phyloP scores from a whole-genome alignment of 2,329 filamentous ascomycete species.

The Fusarium circinatum region DNA sequence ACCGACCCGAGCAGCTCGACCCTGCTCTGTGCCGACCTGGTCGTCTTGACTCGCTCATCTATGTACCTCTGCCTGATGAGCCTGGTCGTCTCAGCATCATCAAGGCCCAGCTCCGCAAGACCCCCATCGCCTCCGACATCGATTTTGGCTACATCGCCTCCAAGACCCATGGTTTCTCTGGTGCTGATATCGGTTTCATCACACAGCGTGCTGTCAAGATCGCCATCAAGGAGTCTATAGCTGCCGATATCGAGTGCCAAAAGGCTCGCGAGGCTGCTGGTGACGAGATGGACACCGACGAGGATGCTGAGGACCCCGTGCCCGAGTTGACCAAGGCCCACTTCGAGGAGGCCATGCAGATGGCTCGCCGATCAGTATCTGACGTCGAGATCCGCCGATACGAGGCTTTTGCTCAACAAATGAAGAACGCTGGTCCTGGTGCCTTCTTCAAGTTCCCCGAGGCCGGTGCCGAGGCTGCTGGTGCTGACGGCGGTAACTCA shows the following conservation, averaged over 20 bases:
- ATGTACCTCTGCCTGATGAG: slow-evolving; percentile 96
- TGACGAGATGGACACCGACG: slow-evolving; percentile 75
- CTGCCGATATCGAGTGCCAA: slow-evolving; percentile 84
- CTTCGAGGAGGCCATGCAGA: slow-evolving; percentile 98
- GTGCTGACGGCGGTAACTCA: slow-evolving; percentile 67
- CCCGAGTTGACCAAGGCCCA: slow-evolving; percentile 95
- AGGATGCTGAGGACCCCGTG: slow-evolving; percentile 89
- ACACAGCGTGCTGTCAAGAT: slow-evolving; percentile 99
- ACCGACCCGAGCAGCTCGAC: slow-evolving; percentile 98
- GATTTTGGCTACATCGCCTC: slow-evolving; percentile 91
- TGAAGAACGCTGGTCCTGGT: slow-evolving; percentile 97
- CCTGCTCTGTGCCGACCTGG: slow-evolving; percentile 97
- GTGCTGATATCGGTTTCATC: slow-evolving; percentile 99
- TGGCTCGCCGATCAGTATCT: slow-evolving; percentile 90
- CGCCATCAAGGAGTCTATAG: slow-evolving; percentile 97
- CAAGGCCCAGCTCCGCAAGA: slow-evolving; percentile 97
- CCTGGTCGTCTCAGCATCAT: slow-evolving; percentile 89
- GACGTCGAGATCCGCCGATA: slow-evolving; percentile 98
- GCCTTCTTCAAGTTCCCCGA: slow-evolving; percentile 98
- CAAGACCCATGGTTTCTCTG: slow-evolving; percentile 98
- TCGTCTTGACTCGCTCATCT: slow-evolving; percentile 98
- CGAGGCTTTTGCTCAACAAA: slow-evolving; percentile 97
- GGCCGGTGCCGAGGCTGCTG: slow-evolving; percentile 71
- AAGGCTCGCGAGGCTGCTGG: slow-evolving; percentile 90
- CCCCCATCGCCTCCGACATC: slow-evolving; percentile 87